Evolutionary conservation across 495 filamentous ascomycete species (phyloP).

Genomic region (Podospora didyma): DNA sequence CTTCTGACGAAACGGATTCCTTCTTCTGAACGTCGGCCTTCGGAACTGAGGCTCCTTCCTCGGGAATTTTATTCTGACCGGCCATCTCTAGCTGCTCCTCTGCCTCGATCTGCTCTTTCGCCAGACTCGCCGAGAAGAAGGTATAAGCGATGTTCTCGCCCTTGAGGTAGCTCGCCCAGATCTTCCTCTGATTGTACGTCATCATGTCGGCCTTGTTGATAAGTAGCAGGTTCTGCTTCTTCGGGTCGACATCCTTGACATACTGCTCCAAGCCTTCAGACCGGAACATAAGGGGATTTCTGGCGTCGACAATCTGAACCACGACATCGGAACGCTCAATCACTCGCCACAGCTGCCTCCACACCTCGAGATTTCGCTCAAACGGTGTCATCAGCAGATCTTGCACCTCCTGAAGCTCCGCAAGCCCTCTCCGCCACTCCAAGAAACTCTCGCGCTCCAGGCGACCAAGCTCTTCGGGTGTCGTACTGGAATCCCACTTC

Average conservation of each 20-base stretch:
- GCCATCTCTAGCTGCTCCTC: constrained; percentile 20
- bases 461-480: constrained; percentile 71
- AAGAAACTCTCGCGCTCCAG: constrained; percentile 78
- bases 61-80: constrained; percentile 22
- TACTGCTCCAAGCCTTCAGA: constrained; percentile 92
- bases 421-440: constrained; percentile 85
- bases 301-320: constrained; percentile 97
- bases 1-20: constrained; percentile 18
- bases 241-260: constrained; percentile 83
- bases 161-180: constrained; percentile 88
- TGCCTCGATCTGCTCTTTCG: constrained; percentile 62
- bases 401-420: constrained; percentile 86
- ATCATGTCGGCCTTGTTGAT: constrained; percentile 99
- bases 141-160: constrained; percentile 76
- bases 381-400: constrained; percentile 98
- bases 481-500: constrained; percentile 81
- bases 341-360: constrained; percentile 97
- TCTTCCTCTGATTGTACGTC: constrained; percentile 76
- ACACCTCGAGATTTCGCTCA: constrained; percentile 96
- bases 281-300: constrained; percentile 90
- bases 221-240: constrained; percentile 86
- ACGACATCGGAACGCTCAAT: constrained; percentile 95
- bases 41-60: constrained; percentile 18
- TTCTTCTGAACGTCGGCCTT: constrained; percentile 28
- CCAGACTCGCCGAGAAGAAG: constrained; percentile 93